Percentiles rank a stretch among this genome's conserved stretches.
Conservation (phyloP, 306 rosid genomes). For the Myrica gale region DNA sequence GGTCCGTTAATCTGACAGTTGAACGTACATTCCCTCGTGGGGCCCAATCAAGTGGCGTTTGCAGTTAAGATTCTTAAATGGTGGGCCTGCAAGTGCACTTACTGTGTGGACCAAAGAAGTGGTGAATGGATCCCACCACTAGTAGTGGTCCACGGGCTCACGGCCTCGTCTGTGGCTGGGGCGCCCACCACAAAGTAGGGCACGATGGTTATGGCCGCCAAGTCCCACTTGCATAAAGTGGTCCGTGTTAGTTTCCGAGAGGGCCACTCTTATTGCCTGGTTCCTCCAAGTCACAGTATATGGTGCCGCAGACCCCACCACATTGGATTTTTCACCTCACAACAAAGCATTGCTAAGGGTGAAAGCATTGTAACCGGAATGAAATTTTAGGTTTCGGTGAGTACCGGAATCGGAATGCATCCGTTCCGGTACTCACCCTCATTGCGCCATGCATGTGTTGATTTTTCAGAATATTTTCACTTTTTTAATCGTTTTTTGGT, state of each 20-base stretch:
- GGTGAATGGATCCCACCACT: constrained; percentile 37
- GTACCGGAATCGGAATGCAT: too few species aligned
- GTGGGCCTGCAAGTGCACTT: constrained; percentile 24
- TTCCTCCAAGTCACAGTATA: not conserved
- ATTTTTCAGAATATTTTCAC: too few species aligned
- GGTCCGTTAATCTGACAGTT: constrained; percentile 10
- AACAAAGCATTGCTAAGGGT: too few species aligned
- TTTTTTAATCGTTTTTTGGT: not conserved
- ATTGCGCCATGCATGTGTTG: too few species aligned
- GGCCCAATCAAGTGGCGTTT: not conserved
- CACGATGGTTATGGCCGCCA: constrained; percentile 9
- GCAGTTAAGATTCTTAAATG: constrained; percentile 10
- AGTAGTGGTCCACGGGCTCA: constrained; percentile 4
- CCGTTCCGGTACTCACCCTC: too few species aligned
- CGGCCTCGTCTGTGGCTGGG: constrained; percentile 5
- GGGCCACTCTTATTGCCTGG: not conserved
- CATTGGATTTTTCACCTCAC: not conserved
- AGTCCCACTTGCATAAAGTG: constrained; percentile 9
- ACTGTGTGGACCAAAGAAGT: not conserved
- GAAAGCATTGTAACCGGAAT: too few species aligned
- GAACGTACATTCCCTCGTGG: not conserved
- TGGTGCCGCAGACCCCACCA: not conserved
- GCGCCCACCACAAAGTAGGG: constrained; percentile 6
- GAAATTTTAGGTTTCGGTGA: too few species aligned
- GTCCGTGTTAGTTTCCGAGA: constrained; percentile 7